These are phyloP conservation scores for Xylariomycetidae sp. DNA, from an alignment of 2,329 filamentous ascomycete genomes.

Conservation along the genomic window DNA sequence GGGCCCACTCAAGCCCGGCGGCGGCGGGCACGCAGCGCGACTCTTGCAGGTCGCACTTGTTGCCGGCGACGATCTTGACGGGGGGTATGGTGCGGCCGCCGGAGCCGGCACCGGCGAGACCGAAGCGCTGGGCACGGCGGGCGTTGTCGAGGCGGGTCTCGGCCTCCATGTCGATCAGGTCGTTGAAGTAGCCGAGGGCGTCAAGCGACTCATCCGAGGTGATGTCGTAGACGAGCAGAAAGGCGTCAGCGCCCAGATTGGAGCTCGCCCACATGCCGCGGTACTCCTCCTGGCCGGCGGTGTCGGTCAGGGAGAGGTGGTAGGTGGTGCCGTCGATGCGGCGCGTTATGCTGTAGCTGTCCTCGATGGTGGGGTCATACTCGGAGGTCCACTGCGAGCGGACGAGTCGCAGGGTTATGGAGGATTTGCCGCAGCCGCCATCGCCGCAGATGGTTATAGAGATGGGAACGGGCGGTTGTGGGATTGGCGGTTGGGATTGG, in stretches of 20 bases:
- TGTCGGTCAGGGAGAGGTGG: slow-evolving; percentile 76
- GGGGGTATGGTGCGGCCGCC: slow-evolving; percentile 57
- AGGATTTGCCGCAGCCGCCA: slow-evolving; percentile 80
- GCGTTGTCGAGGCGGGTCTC: slow-evolving; percentile 64
- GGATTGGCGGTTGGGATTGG: too few species aligned
- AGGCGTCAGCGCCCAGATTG: slow-evolving; percentile 76
- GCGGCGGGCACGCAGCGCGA: slow-evolving; percentile 64
- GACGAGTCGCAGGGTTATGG: slow-evolving; percentile 77
- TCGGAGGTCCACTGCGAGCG: slow-evolving; percentile 80
- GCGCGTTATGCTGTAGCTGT: slow-evolving; percentile 80
- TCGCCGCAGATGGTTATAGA: slow-evolving; percentile 83
- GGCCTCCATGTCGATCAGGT: slow-evolving; percentile 78
- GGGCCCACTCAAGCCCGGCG: slow-evolving; percentile 72
- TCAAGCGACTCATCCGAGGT: slow-evolving; percentile 65
- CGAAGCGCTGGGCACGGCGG: slow-evolving; percentile 41
- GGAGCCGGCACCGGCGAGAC: slow-evolving; percentile 33
- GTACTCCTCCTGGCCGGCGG: slow-evolving; percentile 87
- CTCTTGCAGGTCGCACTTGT: slow-evolving; percentile 78
- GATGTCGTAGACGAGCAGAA: slow-evolving; percentile 85
- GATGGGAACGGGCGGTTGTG: slow-evolving; percentile 54
- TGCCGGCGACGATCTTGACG: slow-evolving; percentile 79
- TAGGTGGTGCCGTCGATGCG: slow-evolving; percentile 76
- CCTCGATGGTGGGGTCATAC: slow-evolving; percentile 76
- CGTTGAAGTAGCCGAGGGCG: slow-evolving; percentile 72
- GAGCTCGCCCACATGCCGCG: slow-evolving; percentile 78